Evolutionary conservation across 768 basidiomycete genomes (phyloP).

Genomic region (Tulasnella sp.): DNA sequence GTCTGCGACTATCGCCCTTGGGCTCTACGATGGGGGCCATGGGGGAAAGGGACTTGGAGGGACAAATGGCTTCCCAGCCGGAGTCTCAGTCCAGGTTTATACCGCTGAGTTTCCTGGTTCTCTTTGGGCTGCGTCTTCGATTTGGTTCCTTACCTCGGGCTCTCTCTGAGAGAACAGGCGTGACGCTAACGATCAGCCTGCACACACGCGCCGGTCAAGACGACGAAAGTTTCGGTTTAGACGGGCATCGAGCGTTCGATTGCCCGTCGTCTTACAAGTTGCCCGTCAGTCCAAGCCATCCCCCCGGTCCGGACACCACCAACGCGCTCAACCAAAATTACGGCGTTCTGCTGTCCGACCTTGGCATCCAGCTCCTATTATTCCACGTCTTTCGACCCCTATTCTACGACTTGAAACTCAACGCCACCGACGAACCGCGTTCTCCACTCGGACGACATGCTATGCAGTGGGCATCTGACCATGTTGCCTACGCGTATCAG

Average conservation of each 20-base stretch:
- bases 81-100: conserved; percentile 18
- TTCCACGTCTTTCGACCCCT: conserved; percentile 5
- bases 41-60: conserved; percentile 7
- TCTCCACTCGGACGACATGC: neutral
- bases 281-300: neutral
- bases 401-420: neutral
- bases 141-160: conserved; percentile 13
- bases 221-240: neutral
- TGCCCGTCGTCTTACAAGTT: neutral
- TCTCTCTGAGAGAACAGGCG: conserved; percentile 6
- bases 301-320: neutral
- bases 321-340: neutral
- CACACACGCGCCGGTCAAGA: conserved; percentile 3
- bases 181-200: neutral
- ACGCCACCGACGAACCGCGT: neutral
- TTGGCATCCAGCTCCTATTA: neutral
- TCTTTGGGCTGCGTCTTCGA: conserved; percentile 2
- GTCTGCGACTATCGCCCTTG: conserved; percentile 10
- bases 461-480: neutral
- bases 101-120: conserved; percentile 6
- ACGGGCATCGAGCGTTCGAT: neutral
- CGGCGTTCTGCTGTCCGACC: neutral
- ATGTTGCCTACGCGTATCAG: neutral
- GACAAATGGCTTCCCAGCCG: neutral
- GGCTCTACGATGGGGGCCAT: conserved; percentile 12